Evolutionary conservation across 2,329 filamentous ascomycete species (phyloP).

Genomic region (Microdochium paspali): DNA sequence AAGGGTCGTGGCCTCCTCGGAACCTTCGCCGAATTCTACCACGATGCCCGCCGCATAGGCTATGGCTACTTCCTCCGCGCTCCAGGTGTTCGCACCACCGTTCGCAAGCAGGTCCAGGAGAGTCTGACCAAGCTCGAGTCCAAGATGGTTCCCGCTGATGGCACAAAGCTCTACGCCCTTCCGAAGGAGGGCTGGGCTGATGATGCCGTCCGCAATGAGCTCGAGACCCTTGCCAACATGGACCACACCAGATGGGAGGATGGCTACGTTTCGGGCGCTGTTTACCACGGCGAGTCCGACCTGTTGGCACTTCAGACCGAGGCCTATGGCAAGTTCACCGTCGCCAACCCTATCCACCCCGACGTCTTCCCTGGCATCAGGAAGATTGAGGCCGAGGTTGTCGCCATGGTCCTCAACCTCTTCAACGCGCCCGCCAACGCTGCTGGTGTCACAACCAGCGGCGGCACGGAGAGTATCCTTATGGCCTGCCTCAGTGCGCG

Average conservation of each 20-base stretch:
- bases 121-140: conserved; percentile 70
- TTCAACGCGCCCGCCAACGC: conserved; percentile 84
- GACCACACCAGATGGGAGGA: conserved; percentile 97
- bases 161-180: conserved; percentile 65
- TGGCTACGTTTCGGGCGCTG: conserved; percentile 84
- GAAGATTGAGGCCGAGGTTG: conserved; percentile 98
- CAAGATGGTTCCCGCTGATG: conserved; percentile 69
- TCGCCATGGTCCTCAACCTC: conserved; percentile 84
- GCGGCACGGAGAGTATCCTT: conserved; percentile 92
- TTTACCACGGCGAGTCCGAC: conserved; percentile 86
- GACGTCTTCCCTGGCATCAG: conserved; percentile 96
- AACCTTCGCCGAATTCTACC: conserved; percentile 65
- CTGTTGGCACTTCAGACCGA: conserved; percentile 80
- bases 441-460: conserved; percentile 82
- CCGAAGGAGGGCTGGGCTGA: conserved; percentile 77
- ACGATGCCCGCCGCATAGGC: conserved; percentile 57
- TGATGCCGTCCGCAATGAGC: conserved; percentile 70
- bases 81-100: conserved; percentile 77
- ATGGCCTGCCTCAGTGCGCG: conserved; percentile 89
- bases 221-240: conserved; percentile 71
- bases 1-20: conserved; percentile 83
- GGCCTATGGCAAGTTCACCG: conserved; percentile 88
- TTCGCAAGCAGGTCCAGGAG: conserved; percentile 75
- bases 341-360: conserved; percentile 93
- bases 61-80: conserved; percentile 82